phyloP scores from a whole-genome alignment of 176 grass and related monocot genomes.

The Typha latifolia region DNA sequence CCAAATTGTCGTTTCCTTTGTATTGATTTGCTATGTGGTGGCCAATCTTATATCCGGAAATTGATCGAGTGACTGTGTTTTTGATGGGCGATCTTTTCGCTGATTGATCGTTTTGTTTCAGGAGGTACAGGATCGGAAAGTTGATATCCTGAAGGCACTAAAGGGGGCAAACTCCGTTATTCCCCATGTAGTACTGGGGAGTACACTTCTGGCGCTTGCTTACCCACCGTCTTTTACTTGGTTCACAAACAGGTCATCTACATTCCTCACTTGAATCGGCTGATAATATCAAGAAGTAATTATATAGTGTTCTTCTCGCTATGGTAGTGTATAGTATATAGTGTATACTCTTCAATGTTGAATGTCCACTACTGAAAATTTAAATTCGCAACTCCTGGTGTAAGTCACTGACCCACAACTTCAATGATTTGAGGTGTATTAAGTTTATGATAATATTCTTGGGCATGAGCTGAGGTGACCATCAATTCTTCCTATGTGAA shows the following conservation, averaged over 20 bases:
- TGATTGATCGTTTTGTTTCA: slow-evolving; percentile 23
- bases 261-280: background rate
- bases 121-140: slow-evolving; percentile 27
- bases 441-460: no score
- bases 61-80: background rate
- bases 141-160: slow-evolving; percentile 47
- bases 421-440: no score
- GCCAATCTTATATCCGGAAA: background rate
- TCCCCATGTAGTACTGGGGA: slow-evolving; percentile 80
- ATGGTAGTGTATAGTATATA: no score
- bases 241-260: slow-evolving; percentile 79
- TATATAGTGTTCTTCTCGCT: no score
- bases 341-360: no score
- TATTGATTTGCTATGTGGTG: background rate
- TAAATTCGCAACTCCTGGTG: no score
- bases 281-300: background rate
- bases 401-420: no score
- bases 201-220: slow-evolving; percentile 75
- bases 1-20: background rate
- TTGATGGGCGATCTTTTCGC: background rate
- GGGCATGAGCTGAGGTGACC: no score
- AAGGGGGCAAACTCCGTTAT: slow-evolving; percentile 68
- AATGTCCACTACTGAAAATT: no score
- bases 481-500: no score
- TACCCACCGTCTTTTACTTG: slow-evolving; percentile 91